These are phyloP conservation scores for Gymnopus androsaceus DNA, from an alignment of 1,284 basidiomycete species.

Conservation along the genomic window DNA sequence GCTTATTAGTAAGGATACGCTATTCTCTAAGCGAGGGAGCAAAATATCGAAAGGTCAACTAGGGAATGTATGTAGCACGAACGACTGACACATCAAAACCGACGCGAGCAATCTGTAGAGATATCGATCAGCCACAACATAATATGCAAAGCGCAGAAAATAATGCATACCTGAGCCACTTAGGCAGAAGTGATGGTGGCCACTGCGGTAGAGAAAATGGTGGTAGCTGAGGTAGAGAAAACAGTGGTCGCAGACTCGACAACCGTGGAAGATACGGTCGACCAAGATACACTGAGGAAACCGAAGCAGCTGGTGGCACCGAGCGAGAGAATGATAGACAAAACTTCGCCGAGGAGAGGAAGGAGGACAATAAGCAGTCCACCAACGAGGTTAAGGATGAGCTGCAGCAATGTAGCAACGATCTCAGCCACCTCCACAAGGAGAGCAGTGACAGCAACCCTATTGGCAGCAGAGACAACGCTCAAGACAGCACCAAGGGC, in stretches of 20 bases:
- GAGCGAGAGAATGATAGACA: conserved; percentile 3
- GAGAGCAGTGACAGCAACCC: neutral
- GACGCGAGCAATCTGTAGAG: no score
- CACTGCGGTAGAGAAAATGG: neutral
- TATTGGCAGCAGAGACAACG: neutral
- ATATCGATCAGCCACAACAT: no score
- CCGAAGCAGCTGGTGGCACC: neutral
- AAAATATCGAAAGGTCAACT: no score
- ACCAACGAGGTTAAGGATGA: conserved; percentile 2
- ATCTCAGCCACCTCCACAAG: conserved; percentile 7
- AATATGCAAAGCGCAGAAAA: no score
- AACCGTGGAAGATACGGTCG: neutral
- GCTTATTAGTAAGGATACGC: no score
- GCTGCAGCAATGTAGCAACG: conserved; percentile 9
- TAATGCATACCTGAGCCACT: no score
- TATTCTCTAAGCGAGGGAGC: no score
- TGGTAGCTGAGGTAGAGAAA: conserved; percentile 1
- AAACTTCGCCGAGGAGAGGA: neutral
- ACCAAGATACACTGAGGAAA: conserved; percentile 5
- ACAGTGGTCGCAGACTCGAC: neutral
- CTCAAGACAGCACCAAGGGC: conserved; percentile 7
- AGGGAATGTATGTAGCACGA: no score
- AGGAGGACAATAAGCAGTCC: conserved; percentile 4
- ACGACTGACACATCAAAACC: no score
- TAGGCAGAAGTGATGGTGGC: conserved; percentile 5